Base-by-base conservation (phyloP, 2,329 filamentous ascomycete species). In the Colletotrichum tropicale region DNA sequence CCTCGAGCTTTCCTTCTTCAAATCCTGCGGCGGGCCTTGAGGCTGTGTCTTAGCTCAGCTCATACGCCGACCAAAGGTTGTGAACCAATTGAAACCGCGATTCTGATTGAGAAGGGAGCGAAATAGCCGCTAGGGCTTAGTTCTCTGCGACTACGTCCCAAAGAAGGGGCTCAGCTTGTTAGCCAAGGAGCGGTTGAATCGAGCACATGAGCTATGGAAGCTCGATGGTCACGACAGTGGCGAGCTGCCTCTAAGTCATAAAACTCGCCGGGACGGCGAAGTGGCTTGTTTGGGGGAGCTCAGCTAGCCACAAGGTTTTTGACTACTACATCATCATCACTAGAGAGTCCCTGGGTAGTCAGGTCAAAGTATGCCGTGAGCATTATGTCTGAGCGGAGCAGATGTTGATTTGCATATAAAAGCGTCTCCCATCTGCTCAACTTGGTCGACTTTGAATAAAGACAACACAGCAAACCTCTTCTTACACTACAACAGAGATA, bases 241-340 rank as follows among this genome's bases (percentile, higher is more conserved):
- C 43, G 6, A 48, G 43, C 43, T 48, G 43, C 18, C 18, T 48
- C 43, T 48, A 4, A n/a, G 43, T 21, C 5, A 48, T 7, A 7
- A 48, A 48, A 48, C 43, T 48, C 18, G 1, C 43, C 43, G 18
- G 1, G 43, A 48, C 18, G 2, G 43, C 8, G 6, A n/a, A n/a
- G 18, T 48, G 43, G 9, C n/a, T 48, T 13, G 43, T 48, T 48
- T 7, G 43, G 43, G 3, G 10, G 18, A 4, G 4, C 18, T 21
- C 6, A 48, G 43, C 43, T 21, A 48, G 10, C 43, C 43, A 48
- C 43, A 1, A 48, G 6, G 9, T 12, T 1, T 48, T 48, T 3
- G 6, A 7, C 0, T 13, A 1, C 18, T 9, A 21, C 43, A 12
- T 48, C 0, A 48, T 21, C n/a, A 21, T 1, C n/a, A 21, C 1